A percentile compares a stretch with the other conserved stretches of the same genome.
Conservation (phyloP, 1,284 basidiomycete species). For the Puccinia novopanici region DNA sequence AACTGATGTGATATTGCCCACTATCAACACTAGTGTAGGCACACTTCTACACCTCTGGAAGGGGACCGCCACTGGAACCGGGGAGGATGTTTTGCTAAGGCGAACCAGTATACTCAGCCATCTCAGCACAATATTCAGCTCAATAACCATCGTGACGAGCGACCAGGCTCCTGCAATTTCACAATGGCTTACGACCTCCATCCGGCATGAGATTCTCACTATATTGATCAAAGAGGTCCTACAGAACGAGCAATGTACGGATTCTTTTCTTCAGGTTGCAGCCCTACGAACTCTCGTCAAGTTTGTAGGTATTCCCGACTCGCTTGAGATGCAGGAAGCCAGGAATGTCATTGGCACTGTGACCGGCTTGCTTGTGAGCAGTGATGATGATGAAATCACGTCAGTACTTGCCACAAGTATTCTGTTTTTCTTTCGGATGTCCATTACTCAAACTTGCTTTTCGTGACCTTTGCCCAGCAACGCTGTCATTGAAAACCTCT, state of each 20-base stretch:
- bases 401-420: not conserved
- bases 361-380: conserved; percentile 26
- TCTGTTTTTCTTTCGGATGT: not conserved
- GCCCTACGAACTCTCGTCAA: conserved; percentile 20
- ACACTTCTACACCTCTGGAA: conserved; percentile 36
- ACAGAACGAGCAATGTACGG: no score
- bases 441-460: no score
- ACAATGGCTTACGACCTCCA: not conserved
- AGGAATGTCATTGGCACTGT: no score
- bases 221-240: no score
- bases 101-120: no score
- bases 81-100: no score
- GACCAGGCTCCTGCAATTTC: no score
- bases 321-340: conserved; percentile 18
- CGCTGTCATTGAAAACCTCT: no score
- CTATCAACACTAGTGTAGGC: conserved; percentile 4
- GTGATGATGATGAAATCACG: no score
- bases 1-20: conserved; percentile 35
- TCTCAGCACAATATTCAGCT: conserved; percentile 33
- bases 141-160: conserved; percentile 2
- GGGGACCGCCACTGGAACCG: not conserved
- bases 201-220: no score
- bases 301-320: conserved; percentile 17
- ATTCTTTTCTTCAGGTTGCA: conserved; percentile 2
- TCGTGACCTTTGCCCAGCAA: no score